A percentile compares a stretch with the other conserved stretches of the same genome.
These are phyloP conservation scores for Lignosus rhinocerotis DNA, from an alignment of 1,284 basidiomycete genomes.

Conservation along the genomic window DNA sequence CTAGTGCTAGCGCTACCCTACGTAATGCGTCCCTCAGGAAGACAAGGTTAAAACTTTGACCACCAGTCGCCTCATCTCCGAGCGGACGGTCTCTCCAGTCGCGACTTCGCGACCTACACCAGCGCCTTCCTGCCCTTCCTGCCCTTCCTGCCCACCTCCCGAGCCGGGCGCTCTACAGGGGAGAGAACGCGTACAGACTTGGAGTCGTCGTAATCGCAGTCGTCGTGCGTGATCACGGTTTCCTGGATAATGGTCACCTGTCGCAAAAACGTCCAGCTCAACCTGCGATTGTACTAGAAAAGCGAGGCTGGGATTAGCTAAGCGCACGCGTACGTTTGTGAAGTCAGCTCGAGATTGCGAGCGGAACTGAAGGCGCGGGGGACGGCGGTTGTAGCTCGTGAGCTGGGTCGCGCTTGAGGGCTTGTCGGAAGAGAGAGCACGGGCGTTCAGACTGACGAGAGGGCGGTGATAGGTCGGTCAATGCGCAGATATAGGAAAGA, in stretches of 20 bases:
- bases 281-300: background rate
- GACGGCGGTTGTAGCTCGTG: background rate
- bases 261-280: background rate
- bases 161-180: too few relatives aligned
- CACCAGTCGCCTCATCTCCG: too few relatives aligned
- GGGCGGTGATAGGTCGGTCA: background rate
- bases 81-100: too few relatives aligned
- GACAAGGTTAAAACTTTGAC: too few relatives aligned
- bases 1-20: too few relatives aligned
- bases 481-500: background rate
- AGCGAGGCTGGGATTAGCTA: background rate
- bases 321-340: background rate
- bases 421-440: background rate
- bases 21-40: too few relatives aligned
- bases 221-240: background rate
- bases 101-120: too few relatives aligned
- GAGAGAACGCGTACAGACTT: too few relatives aligned
- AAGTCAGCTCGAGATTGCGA: background rate
- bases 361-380: background rate
- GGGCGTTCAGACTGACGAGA: background rate
- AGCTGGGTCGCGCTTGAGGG: background rate
- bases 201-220: background rate
- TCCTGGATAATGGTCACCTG: background rate
- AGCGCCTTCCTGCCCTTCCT: too few relatives aligned
- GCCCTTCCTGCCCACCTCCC: too few relatives aligned